These are phyloP conservation scores for Yarrowia sp. DNA, from an alignment of 805 yeast genomes.

Conservation along the genomic window DNA sequence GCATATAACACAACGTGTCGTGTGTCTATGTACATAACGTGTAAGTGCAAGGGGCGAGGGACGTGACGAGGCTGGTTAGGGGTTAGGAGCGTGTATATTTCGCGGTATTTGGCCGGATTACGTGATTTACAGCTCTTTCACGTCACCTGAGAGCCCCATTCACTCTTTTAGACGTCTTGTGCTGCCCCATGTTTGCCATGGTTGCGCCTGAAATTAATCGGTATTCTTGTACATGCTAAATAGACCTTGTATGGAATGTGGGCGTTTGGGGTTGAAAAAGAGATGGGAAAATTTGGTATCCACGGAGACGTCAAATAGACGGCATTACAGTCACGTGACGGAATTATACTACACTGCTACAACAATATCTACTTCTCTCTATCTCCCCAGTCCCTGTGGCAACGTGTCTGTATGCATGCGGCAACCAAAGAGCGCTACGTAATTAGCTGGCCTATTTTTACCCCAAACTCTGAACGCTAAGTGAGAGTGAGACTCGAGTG, in stretches of 20 bases:
- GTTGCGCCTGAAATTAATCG: neutral
- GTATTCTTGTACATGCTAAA: slow-evolving; percentile 3
- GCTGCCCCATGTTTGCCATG: neutral
- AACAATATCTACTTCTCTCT: too few relatives aligned
- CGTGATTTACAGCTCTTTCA: too few relatives aligned
- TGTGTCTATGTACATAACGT: neutral
- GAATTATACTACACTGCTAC: too few relatives aligned
- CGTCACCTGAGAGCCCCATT: too few relatives aligned
- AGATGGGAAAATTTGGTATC: neutral
- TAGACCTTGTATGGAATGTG: slow-evolving; percentile 23
- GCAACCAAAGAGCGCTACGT: neutral
- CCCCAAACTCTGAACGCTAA: neutral
- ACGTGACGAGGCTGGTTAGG: neutral
- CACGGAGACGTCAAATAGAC: neutral
- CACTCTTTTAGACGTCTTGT: too few relatives aligned
- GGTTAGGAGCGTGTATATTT: neutral
- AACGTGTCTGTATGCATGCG: slow-evolving; percentile 13
- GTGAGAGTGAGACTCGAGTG: too few relatives aligned
- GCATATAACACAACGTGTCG: slow-evolving; percentile 4
- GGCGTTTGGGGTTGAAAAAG: neutral
- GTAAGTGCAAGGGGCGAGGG: too few relatives aligned
- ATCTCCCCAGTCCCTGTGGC: neutral
- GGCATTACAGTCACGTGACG: too few relatives aligned
- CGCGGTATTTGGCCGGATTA: neutral
- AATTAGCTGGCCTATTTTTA: slow-evolving; percentile 3